phyloP scores from a whole-genome alignment of 495 filamentous ascomycete species.

The Talaromyces liani region DNA sequence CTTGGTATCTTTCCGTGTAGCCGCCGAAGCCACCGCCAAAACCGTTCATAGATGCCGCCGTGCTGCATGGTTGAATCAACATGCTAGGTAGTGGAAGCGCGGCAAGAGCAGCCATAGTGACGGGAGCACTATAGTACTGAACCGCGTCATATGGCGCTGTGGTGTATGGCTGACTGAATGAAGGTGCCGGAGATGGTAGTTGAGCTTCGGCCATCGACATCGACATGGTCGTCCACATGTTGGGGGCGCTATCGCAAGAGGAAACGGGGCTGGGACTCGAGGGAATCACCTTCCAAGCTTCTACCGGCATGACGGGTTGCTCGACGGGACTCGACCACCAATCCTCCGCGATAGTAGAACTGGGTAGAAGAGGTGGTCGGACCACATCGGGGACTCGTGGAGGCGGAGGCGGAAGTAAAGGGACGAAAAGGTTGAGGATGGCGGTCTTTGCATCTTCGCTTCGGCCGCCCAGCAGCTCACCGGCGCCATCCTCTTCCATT shows the following conservation, averaged over 20 bases:
- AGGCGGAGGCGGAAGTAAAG: slow-evolving; percentile 87
- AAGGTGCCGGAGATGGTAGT: slow-evolving; percentile 64
- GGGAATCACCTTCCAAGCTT: slow-evolving; percentile 88
- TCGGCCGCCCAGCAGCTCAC: slow-evolving; percentile 84
- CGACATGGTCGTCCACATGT: slow-evolving; percentile 73
- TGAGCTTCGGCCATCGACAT: slow-evolving; percentile 49
- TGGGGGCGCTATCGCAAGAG: slow-evolving; percentile 58
- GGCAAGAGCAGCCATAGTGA: slow-evolving; percentile 52
- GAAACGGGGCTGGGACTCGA: slow-evolving; percentile 74
- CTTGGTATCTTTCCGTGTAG: slow-evolving; percentile 41
- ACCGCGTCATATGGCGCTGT: slow-evolving; percentile 61
- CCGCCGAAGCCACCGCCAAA: slow-evolving; percentile 56
- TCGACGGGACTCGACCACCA: slow-evolving; percentile 64
- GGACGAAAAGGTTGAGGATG: slow-evolving; percentile 79
- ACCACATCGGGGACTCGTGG: slow-evolving; percentile 89
- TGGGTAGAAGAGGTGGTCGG: slow-evolving; percentile 78
- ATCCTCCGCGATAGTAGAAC: slow-evolving; percentile 65
- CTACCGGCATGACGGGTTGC: slow-evolving; percentile 60
- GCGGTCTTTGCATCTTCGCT: slow-evolving; percentile 89
- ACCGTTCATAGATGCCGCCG: slow-evolving; percentile 54
- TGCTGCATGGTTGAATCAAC: slow-evolving; percentile 76
- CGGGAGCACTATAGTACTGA: slow-evolving; percentile 60
- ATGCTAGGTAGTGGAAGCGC: slow-evolving; percentile 83
- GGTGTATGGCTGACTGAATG: slow-evolving; percentile 73
- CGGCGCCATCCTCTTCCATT: slow-evolving; percentile 92